Conservation (phyloP, 2,329 filamentous ascomycete genomes). For the Akanthomyces muscarius region DNA sequence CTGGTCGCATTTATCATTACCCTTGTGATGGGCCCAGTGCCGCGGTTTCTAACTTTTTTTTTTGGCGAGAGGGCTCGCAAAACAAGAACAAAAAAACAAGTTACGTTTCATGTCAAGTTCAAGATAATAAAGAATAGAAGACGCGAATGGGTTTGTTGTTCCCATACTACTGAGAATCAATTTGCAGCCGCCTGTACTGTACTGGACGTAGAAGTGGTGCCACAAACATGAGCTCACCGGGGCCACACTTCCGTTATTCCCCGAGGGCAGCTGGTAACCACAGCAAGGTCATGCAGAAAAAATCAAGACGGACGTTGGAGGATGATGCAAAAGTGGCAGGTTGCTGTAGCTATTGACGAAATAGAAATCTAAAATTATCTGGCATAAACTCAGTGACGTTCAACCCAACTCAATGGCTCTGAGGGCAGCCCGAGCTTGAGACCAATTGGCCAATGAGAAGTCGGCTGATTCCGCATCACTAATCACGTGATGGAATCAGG, state of each 20-base stretch:
- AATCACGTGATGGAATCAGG: conserved; percentile 20
- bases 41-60: conserved; percentile 27
- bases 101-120: conserved; percentile 23
- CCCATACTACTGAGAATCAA: not conserved
- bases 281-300: not conserved
- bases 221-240: not conserved
- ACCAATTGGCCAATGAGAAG: conserved; percentile 22
- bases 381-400: not conserved
- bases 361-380: not conserved
- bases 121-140: not conserved
- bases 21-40: conserved; percentile 35
- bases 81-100: conserved; percentile 25
- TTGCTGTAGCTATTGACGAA: no score
- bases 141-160: not conserved
- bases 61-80: conserved; percentile 34
- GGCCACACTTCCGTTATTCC: conserved; percentile 3
- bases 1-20: conserved; percentile 36
- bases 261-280: not conserved
- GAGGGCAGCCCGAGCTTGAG: not conserved
- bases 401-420: not conserved
- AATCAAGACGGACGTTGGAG: not conserved
- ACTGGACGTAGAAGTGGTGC: conserved; percentile 1
- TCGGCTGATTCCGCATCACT: conserved; percentile 17
- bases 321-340: not conserved
- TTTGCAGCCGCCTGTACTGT: not conserved